Evolutionary conservation across 208 protist species (phyloP).

Genomic region (Tetramitus jugosus): DNA sequence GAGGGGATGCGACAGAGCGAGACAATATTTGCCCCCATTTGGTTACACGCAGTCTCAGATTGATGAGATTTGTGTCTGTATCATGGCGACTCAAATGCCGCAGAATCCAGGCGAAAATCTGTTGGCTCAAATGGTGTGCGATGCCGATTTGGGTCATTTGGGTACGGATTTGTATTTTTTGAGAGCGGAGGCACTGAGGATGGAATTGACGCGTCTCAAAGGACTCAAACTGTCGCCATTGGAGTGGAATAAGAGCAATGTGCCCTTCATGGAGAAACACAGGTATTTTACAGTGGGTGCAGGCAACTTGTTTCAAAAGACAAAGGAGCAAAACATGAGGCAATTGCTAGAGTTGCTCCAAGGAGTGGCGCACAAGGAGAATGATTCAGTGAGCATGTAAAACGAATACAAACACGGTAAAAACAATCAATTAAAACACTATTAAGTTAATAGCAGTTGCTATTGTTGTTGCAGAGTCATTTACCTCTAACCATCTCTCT

Average conservation of each 20-base stretch:
- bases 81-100: constrained; percentile 21
- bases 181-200: neutral
- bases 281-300: constrained; percentile 9
- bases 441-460: too few species aligned
- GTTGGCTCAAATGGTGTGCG: constrained; percentile 1
- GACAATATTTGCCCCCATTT: constrained; percentile 7
- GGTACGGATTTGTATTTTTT: constrained; percentile 20
- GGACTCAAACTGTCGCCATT: neutral
- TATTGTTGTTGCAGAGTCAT: too few species aligned
- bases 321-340: too few species aligned
- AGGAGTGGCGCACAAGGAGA: too few species aligned
- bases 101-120: constrained; percentile 8
- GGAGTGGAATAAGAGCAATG: constrained; percentile 11
- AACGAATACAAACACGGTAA: too few species aligned
- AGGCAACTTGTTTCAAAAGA: too few species aligned
- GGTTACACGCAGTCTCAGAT: constrained; percentile 8
- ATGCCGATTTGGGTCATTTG: constrained; percentile 18
- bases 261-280: constrained; percentile 8
- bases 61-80: constrained; percentile 3
- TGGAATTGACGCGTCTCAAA: neutral
- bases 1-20: neutral
- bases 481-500: too few species aligned
- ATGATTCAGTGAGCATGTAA: too few species aligned
- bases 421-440: too few species aligned
- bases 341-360: too few species aligned